Percentiles rank a stretch among this genome's conserved stretches.
These are phyloP conservation scores for Phtheirospermum japonicum DNA, from an alignment of 257 asterid species.

Conservation along the genomic window DNA sequence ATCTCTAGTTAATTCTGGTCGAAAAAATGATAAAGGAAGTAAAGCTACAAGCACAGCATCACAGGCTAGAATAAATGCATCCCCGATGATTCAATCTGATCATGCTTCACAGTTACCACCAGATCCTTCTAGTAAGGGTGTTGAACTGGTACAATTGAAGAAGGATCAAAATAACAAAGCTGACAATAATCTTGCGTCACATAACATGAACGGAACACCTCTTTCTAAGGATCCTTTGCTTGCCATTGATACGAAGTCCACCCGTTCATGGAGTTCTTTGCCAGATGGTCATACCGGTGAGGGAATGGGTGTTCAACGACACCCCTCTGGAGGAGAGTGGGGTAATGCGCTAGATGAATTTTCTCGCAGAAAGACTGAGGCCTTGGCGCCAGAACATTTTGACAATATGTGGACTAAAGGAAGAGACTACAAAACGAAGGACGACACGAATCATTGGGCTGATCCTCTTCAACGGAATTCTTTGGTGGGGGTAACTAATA, in stretches of 20 bases:
- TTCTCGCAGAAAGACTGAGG: constrained; percentile 76
- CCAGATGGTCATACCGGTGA: constrained; percentile 51
- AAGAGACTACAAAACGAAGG: constrained; percentile 66
- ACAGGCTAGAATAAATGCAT: constrained; percentile 41
- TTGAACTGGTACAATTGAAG: constrained; percentile 86
- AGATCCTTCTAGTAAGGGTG: constrained; percentile 81
- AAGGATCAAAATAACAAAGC: constrained; percentile 48
- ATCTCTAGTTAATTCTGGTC: constrained; percentile 53
- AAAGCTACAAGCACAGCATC: constrained; percentile 37
- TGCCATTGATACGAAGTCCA: constrained; percentile 64
- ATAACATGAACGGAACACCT: constrained; percentile 33
- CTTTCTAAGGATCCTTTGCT: constrained; percentile 87
- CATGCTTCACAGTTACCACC: constrained; percentile 42
- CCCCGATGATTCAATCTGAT: constrained; percentile 47
- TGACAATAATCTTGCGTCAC: constrained; percentile 37
- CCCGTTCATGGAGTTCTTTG: constrained; percentile 75
- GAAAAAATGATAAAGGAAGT: constrained; percentile 62
- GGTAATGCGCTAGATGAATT: constrained; percentile 67
- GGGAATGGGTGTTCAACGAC: constrained; percentile 50
- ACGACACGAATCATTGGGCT: constrained; percentile 35
- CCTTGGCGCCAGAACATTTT: constrained; percentile 87
- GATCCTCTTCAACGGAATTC: constrained; percentile 42
- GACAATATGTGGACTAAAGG: constrained; percentile 99
- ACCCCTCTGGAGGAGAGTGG: constrained; percentile 81
- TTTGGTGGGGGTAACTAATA: constrained; percentile 41